A percentile compares a stretch with the other conserved stretches of the same genome.
Conservation (phyloP, 805 yeast species). For the Peterozyma xylosa region DNA sequence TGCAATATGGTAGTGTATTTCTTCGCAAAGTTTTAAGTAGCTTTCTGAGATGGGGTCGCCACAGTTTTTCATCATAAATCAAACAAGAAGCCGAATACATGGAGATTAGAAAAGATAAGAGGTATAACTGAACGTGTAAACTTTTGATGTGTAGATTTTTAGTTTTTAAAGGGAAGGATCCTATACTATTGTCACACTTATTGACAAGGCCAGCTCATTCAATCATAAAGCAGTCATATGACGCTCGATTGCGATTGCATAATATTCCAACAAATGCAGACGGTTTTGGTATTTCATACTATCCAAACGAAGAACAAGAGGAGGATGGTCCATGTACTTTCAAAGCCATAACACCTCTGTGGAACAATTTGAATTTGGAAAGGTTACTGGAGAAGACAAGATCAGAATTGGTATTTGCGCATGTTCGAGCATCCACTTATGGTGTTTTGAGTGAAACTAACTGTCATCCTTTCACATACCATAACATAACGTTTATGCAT, state of each 20-base stretch:
- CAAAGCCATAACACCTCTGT: conserved; percentile 95
- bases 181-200: conserved; percentile 77
- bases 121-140: too few species aligned
- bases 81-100: too few species aligned
- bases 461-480: conserved; percentile 92
- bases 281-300: conserved; percentile 97
- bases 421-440: conserved; percentile 92
- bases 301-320: conserved; percentile 41
- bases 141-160: conserved; percentile 82
- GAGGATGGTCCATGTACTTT: conserved; percentile 79
- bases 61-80: too few species aligned
- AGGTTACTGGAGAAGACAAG: conserved; percentile 83
- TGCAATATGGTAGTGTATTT: too few species aligned
- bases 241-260: conserved; percentile 80
- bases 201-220: conserved; percentile 95
- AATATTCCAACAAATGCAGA: conserved; percentile 95
- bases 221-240: conserved; percentile 93
- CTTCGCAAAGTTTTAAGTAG: too few species aligned
- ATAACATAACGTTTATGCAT: conserved; percentile 92
- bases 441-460: conserved; percentile 93
- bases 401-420: conserved; percentile 82
- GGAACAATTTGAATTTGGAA: conserved; percentile 91
- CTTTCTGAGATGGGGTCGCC: too few species aligned
- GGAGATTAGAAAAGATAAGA: too few species aligned
- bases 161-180: conserved; percentile 83